These are phyloP conservation scores for Nepenthes mirabilis DNA, from an alignment of 148 eudicot species.

Conservation along the genomic window DNA sequence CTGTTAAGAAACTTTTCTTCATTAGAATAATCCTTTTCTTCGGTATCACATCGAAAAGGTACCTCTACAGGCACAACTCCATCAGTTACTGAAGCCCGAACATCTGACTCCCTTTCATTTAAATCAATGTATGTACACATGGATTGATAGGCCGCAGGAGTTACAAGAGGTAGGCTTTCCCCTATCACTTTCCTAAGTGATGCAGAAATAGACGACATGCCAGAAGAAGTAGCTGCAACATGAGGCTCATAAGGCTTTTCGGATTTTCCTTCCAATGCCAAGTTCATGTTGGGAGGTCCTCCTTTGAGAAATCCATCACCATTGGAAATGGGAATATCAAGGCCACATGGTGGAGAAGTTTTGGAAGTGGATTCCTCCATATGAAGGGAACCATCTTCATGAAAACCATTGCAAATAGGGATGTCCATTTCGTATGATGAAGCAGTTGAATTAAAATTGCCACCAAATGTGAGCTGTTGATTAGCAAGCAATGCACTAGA, in stretches of 20 bases:
- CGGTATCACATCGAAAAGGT: constrained; percentile 15
- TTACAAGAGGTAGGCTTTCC: constrained; percentile 24
- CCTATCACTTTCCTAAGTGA: constrained; percentile 38
- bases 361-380: constrained; percentile 5
- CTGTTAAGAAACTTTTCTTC: constrained; percentile 22
- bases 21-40: constrained; percentile 18
- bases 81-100: constrained; percentile 13
- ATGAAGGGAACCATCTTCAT: constrained; percentile 14
- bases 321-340: constrained; percentile 16
- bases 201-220: constrained; percentile 31
- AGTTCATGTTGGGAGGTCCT: constrained; percentile 14
- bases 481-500: neutral
- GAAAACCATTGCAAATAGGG: constrained; percentile 26
- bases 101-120: constrained; percentile 18
- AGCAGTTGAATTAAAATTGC: constrained; percentile 1
- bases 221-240: constrained; percentile 23
- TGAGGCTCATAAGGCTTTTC: constrained; percentile 22
- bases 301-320: constrained; percentile 6
- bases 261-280: constrained; percentile 17
- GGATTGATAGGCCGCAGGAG: constrained; percentile 24
- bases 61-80: constrained; percentile 17
- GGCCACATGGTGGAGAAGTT: neutral
- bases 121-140: constrained; percentile 25
- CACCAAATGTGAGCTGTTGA: neutral
- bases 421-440: constrained; percentile 17